Percentiles rank a stretch among this genome's conserved stretches.
Evolutionary conservation across 1,284 basidiomycete genomes (phyloP).

Genomic region (Ustilago curta): DNA sequence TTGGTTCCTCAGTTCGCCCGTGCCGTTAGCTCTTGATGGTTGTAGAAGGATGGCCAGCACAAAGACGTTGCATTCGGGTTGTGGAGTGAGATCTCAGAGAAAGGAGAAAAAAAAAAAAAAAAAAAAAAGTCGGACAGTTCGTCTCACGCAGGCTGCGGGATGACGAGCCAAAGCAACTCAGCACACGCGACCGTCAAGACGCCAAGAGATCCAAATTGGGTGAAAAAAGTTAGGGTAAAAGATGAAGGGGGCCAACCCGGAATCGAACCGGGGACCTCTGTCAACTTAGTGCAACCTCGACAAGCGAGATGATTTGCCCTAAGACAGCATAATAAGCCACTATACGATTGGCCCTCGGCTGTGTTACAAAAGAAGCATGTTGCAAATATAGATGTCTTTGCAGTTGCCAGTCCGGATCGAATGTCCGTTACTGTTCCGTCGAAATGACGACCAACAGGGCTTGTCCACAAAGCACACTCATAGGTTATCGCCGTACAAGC

Average conservation of each 20-base stretch:
- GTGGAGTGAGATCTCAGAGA: background rate
- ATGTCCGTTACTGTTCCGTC: too few species aligned
- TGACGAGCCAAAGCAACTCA: conserved; percentile 7
- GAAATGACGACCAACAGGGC: background rate
- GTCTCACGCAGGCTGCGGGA: conserved; percentile 2
- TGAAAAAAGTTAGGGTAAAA: too few species aligned
- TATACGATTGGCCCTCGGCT: conserved; percentile 57
- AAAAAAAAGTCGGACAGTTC: background rate
- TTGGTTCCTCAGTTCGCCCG: background rate
- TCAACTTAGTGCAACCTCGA: conserved; percentile 53
- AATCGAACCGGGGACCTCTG: conserved; percentile 59
- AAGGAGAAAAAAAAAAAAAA: background rate
- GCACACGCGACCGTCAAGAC: background rate
- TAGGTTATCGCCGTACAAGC: too few species aligned
- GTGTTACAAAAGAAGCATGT: too few species aligned
- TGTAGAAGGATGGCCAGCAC: background rate
- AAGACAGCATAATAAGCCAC: conserved; percentile 61
- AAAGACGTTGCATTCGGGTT: background rate
- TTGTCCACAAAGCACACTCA: background rate
- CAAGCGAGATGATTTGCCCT: conserved; percentile 26
- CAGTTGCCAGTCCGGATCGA: too few species aligned
- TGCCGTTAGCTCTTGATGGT: background rate
- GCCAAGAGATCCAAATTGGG: conserved; percentile 9
- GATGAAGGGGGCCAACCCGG: conserved; percentile 53
- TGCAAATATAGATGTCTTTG: too few species aligned